Conservation (phyloP, 768 basidiomycete genomes). For the Macrolepiota albuminosa region DNA sequence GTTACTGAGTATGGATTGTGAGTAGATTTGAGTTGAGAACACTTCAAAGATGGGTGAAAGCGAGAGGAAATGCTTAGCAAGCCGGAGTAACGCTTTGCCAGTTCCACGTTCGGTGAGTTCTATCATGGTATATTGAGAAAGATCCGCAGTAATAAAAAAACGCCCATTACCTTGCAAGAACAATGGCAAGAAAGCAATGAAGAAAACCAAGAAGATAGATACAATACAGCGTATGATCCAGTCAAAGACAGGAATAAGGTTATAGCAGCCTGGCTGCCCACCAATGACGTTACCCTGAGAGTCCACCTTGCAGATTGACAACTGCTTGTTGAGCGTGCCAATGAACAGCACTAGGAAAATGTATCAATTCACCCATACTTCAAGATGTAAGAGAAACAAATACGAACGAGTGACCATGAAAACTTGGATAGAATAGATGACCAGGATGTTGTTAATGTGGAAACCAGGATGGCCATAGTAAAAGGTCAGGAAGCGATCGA, state of each 20-base stretch:
- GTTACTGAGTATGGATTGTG: conserved; percentile 94
- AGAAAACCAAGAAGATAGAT: conserved; percentile 98
- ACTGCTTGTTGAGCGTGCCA: conserved; percentile 92
- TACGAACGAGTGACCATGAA: conserved; percentile 92
- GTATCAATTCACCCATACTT: background rate
- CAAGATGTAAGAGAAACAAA: background rate
- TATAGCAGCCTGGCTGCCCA: conserved; percentile 92
- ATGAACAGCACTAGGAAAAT: conserved; percentile 56
- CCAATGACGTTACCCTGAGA: conserved; percentile 71
- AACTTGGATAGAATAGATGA: conserved; percentile 95
- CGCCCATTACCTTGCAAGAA: conserved; percentile 81
- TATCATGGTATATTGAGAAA: conserved; percentile 24
- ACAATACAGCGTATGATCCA: conserved; percentile 97
- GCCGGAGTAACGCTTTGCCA: conserved; percentile 88
- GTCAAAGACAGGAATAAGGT: conserved; percentile 92
- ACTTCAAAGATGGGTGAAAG: conserved; percentile 98
- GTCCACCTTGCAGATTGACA: conserved; percentile 85
- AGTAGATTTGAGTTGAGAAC: conserved; percentile 98
- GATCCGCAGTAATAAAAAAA: background rate
- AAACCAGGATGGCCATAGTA: conserved; percentile 99
- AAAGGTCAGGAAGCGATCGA: conserved; percentile 98
- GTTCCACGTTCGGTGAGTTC: conserved; percentile 97
- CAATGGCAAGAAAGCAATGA: conserved; percentile 93
- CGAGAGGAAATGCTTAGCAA: conserved; percentile 95
- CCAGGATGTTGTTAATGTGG: conserved; percentile 99